Conservation (phyloP, 441 rosid genomes). For the Gossypium lobatum region DNA sequence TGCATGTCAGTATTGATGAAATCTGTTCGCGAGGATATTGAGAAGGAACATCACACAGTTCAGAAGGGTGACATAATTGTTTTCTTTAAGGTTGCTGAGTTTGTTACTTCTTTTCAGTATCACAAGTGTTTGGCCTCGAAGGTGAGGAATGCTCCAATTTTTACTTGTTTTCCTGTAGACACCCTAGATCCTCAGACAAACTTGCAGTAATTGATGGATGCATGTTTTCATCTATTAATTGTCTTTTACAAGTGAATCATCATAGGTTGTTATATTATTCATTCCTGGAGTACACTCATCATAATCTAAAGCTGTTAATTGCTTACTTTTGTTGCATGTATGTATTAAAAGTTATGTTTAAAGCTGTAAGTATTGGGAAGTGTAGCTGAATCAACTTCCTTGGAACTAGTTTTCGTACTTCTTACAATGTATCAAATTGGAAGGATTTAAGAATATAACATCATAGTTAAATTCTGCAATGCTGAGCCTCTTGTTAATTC, state of each 20-base stretch:
- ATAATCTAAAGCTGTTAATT: not conserved
- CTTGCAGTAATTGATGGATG: not conserved
- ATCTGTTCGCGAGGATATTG: constrained; percentile 78
- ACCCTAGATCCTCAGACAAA: not conserved
- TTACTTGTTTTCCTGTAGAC: not conserved
- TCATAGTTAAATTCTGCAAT: not conserved
- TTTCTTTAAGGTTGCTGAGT: constrained; percentile 83
- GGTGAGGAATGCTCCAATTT: constrained; percentile 40
- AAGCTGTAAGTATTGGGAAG: not conserved
- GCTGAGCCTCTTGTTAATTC: not conserved
- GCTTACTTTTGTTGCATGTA: not conserved
- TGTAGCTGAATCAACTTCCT: not conserved
- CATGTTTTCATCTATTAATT: not conserved
- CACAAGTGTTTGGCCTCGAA: constrained; percentile 50
- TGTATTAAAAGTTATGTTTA: not conserved
- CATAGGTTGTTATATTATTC: not conserved
- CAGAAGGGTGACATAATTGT: constrained; percentile 71
- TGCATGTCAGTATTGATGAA: constrained; percentile 68
- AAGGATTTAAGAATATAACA: not conserved
- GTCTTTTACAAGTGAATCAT: not conserved
- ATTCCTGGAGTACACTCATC: not conserved
- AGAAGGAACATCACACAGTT: constrained; percentile 78
- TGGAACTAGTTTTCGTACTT: not conserved
- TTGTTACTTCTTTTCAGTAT: constrained; percentile 74
- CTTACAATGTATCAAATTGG: constrained; percentile 2